Percentiles rank a stretch among this genome's conserved stretches.
Evolutionary conservation across 495 filamentous ascomycete species (phyloP).

Genomic region (Staphylotrichum longicolle): DNA sequence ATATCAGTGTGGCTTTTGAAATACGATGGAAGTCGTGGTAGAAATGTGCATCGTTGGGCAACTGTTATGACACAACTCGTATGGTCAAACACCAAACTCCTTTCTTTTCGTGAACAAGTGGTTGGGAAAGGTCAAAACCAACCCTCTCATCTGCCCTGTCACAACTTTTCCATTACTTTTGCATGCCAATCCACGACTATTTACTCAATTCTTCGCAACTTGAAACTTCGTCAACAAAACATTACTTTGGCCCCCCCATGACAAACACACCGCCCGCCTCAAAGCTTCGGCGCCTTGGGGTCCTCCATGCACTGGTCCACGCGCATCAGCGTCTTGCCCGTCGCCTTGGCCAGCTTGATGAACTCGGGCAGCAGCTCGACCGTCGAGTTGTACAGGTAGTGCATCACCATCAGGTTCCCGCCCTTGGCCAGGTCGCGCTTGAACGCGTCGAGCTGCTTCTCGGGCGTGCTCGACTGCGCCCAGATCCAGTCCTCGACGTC

Average conservation of each 20-base stretch:
- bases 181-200: not conserved
- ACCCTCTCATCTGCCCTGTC: too few species aligned
- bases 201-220: not conserved
- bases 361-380: conserved; percentile 66
- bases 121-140: too few species aligned
- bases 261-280: not conserved
- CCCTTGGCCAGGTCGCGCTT: conserved; percentile 61
- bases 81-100: too few species aligned
- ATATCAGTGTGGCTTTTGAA: too few species aligned
- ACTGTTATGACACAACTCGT: too few species aligned
- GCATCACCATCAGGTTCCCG: conserved; percentile 73
- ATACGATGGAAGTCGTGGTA: too few species aligned
- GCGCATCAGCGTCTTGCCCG: conserved; percentile 68
- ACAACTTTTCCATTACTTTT: too few species aligned
- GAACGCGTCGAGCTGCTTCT: conserved; percentile 75
- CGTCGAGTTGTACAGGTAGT: conserved; percentile 68
- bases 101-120: too few species aligned
- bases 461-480: conserved; percentile 61
- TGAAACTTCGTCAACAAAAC: too few species aligned
- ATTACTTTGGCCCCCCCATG: not conserved
- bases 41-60: too few species aligned
- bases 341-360: conserved; percentile 64
- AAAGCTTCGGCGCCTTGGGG: conserved; percentile 59
- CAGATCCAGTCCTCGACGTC: conserved; percentile 80
- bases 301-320: conserved; percentile 79